Conservation (phyloP, 176 grass and related monocot species). For the Phyllostachys edulis region DNA sequence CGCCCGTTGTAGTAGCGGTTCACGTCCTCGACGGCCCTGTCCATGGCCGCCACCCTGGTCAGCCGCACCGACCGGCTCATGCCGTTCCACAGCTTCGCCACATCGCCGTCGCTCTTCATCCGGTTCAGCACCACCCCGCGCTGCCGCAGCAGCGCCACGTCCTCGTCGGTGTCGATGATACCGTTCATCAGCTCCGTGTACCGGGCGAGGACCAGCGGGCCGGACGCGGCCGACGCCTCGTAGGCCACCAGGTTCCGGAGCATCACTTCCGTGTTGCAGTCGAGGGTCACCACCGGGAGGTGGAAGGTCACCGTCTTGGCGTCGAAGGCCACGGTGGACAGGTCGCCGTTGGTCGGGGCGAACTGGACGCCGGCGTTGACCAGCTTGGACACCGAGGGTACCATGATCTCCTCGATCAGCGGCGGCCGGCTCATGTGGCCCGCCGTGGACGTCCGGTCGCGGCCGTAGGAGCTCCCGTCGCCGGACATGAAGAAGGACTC, state of each 20-base stretch:
- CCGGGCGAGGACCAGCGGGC: slow-evolving; percentile 62
- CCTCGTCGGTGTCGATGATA: slow-evolving; percentile 73
- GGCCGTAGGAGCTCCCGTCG: slow-evolving; percentile 12
- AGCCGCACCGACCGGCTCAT: slow-evolving; percentile 71
- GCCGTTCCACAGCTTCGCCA: slow-evolving; percentile 67
- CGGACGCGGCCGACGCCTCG: slow-evolving; percentile 56
- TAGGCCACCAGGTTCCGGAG: slow-evolving; percentile 84
- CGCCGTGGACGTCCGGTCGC: slow-evolving; percentile 19
- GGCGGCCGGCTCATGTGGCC: slow-evolving; percentile 48
- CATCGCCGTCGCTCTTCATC: slow-evolving; percentile 80
- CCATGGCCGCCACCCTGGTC: slow-evolving; percentile 64
- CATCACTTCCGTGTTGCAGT: slow-evolving; percentile 66
- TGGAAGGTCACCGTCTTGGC: slow-evolving; percentile 52
- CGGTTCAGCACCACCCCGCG: slow-evolving; percentile 65
- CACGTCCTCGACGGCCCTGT: slow-evolving; percentile 62
- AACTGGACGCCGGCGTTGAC: slow-evolving; percentile 53
- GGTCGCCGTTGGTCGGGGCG: slow-evolving; percentile 51
- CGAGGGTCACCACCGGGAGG: slow-evolving; percentile 60
- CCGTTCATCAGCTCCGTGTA: slow-evolving; percentile 97
- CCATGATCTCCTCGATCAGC: slow-evolving; percentile 88
- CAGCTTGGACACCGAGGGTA: slow-evolving; percentile 73
- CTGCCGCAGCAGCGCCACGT: slow-evolving; percentile 63
- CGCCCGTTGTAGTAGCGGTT: slow-evolving; percentile 62
- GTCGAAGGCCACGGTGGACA: slow-evolving; percentile 61
- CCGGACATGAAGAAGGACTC: slow-evolving; percentile 49